These are phyloP conservation scores for Vicia sativa DNA, from an alignment of 306 rosid species.

Conservation along the genomic window DNA sequence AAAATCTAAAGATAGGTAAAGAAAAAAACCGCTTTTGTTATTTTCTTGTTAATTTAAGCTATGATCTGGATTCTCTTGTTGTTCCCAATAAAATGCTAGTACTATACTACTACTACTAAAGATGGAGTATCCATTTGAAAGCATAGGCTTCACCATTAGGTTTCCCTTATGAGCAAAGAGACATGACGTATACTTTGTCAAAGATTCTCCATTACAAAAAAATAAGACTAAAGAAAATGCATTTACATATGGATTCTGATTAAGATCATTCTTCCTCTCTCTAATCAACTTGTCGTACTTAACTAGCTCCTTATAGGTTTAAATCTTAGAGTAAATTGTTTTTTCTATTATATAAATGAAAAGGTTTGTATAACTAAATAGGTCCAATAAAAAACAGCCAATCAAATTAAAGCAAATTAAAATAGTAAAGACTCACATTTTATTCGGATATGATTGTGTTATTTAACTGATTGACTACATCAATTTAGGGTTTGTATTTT, in stretches of 20 bases:
- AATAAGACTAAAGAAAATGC: conserved; percentile 42
- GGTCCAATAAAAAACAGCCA: no score
- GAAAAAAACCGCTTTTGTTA: conserved; percentile 15
- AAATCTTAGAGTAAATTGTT: conserved; percentile 30
- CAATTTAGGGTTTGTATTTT: no score
- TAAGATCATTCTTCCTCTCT: conserved; percentile 43
- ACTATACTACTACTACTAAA: no score
- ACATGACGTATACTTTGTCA: conserved; percentile 50
- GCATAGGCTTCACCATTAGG: conserved; percentile 45
- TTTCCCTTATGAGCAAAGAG: conserved; percentile 53
- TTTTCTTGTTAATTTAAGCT: conserved; percentile 48
- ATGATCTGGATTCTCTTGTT: conserved; percentile 73
- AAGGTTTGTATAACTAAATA: no score
- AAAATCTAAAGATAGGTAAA: conserved; percentile 38
- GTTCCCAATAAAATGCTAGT: conserved; percentile 46
- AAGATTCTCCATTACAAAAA: conserved; percentile 57
- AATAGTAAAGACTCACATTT: no score
- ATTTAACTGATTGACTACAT: no score
- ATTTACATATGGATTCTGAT: conserved; percentile 65
- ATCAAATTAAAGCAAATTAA: no score
- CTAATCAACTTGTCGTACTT: conserved; percentile 34
- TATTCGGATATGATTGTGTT: no score
- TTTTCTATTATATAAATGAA: no score
- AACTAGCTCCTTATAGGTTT: conserved; percentile 30
- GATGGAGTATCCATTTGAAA: conserved; percentile 44